Evolutionary conservation across 2,329 filamentous ascomycete genomes (phyloP).

Genomic region (Scytalidium lignicola): DNA sequence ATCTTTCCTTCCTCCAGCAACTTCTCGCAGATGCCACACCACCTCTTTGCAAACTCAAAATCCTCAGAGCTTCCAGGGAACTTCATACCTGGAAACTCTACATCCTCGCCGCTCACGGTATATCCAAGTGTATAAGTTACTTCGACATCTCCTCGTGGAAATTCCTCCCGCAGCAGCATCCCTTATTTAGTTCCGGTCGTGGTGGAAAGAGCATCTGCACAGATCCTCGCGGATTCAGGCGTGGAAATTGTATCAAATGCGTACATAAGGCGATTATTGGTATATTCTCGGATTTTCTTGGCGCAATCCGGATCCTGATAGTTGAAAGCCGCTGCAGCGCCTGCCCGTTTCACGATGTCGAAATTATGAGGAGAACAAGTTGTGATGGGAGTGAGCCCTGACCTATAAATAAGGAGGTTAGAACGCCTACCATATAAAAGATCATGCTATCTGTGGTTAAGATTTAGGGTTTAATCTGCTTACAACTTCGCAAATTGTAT

Average conservation of each 20-base stretch:
- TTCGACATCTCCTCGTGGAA: constrained; percentile 7
- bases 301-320: constrained; percentile 25
- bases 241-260: constrained; percentile 31
- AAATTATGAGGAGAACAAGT: constrained; percentile 40
- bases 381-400: constrained; percentile 29
- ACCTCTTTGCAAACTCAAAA: constrained; percentile 13
- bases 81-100: constrained; percentile 1
- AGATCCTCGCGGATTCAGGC: not conserved
- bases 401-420: too few relatives aligned
- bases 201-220: not conserved
- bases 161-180: constrained; percentile 1
- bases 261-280: constrained; percentile 30
- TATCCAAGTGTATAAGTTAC: constrained; percentile 6
- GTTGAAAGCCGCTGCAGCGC: constrained; percentile 41
- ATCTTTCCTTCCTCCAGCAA: constrained; percentile 11
- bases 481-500: constrained; percentile 35
- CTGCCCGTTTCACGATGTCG: constrained; percentile 31
- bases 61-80: constrained; percentile 8
- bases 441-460: too few relatives aligned
- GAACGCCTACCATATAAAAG: too few relatives aligned
- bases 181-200: constrained; percentile 31
- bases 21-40: constrained; percentile 9
- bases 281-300: constrained; percentile 29
- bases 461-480: constrained; percentile 7
- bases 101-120: constrained; percentile 8